These are phyloP conservation scores for Saturnispora ahearnii DNA, from an alignment of 805 yeast species.

Conservation along the genomic window DNA sequence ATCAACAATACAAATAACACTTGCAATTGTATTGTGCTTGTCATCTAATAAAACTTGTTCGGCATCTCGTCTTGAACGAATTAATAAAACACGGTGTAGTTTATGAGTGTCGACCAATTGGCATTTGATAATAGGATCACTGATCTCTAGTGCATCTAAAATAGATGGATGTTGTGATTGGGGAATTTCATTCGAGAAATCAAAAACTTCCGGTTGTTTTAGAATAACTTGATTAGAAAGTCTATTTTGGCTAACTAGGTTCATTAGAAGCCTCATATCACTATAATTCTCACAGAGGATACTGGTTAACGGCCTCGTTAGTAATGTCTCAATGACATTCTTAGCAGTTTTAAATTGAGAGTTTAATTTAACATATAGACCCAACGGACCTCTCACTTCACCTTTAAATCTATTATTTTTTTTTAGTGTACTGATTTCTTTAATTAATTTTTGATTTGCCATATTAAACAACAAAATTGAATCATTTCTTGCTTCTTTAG, in stretches of 20 bases:
- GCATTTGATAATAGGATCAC: slow-evolving; percentile 45
- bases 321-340: slow-evolving; percentile 46
- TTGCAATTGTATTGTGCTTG: slow-evolving; percentile 20
- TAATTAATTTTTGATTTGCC: slow-evolving; percentile 33
- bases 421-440: slow-evolving; percentile 28
- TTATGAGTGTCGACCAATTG: slow-evolving; percentile 53
- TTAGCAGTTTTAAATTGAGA: slow-evolving; percentile 47
- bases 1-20: slow-evolving; percentile 22
- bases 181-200: slow-evolving; percentile 40
- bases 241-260: background rate
- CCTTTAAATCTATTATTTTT: slow-evolving; percentile 30
- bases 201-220: slow-evolving; percentile 49
- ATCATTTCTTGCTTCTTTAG: slow-evolving; percentile 11
- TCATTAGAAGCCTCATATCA: slow-evolving; percentile 4
- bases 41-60: slow-evolving; percentile 32
- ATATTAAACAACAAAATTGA: slow-evolving; percentile 42
- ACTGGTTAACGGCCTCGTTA: slow-evolving; percentile 44
- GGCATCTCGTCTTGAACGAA: slow-evolving; percentile 44
- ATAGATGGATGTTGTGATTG: slow-evolving; percentile 35
- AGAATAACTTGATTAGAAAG: slow-evolving; percentile 34
- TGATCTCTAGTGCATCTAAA: slow-evolving; percentile 51
- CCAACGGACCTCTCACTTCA: slow-evolving; percentile 76
- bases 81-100: slow-evolving; percentile 51
- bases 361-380: slow-evolving; percentile 49
- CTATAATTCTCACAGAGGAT: slow-evolving; percentile 55